Percentiles rank a stretch among this genome's conserved stretches.
Conservation (phyloP, 306 rosid species). For the Pterocarpus macrocarpus region DNA sequence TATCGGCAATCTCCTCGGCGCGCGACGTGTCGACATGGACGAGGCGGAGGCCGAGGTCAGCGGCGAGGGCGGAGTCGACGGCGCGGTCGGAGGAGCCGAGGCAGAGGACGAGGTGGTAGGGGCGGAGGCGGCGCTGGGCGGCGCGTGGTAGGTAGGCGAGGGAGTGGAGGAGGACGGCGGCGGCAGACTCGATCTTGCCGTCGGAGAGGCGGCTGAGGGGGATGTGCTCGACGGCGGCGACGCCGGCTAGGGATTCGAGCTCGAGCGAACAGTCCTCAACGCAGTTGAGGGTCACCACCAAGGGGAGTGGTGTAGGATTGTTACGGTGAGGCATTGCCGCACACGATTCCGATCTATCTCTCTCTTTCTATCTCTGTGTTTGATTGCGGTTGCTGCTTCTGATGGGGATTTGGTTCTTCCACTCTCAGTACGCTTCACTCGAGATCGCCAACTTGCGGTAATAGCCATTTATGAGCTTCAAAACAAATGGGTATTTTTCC, state of each 20-base stretch:
- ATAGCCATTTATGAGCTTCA: too few species aligned
- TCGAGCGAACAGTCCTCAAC: slow-evolving; percentile 88
- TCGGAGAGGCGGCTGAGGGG: slow-evolving; percentile 90
- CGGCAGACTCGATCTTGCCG: slow-evolving; percentile 90
- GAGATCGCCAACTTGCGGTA: too few species aligned
- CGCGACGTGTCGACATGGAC: slow-evolving; percentile 91
- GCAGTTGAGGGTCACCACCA: slow-evolving; percentile 90
- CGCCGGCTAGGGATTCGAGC: slow-evolving; percentile 78
- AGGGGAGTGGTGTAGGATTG: slow-evolving; percentile 71
- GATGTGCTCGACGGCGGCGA: slow-evolving; percentile 82
- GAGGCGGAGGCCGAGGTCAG: slow-evolving; percentile 91
- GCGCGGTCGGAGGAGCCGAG: slow-evolving; percentile 94
- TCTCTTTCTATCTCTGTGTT: background rate
- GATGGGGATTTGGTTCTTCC: too few species aligned
- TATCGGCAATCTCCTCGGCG: slow-evolving; percentile 96
- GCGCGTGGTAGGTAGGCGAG: slow-evolving; percentile 97
- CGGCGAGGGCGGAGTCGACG: slow-evolving; percentile 84
- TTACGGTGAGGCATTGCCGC: slow-evolving; percentile 77
- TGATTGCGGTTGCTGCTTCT: background rate
- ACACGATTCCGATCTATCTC: slow-evolving; percentile 57
- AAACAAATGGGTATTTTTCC: too few species aligned
- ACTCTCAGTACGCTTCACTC: background rate
- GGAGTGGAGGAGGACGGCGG: slow-evolving; percentile 91
- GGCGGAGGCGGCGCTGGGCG: slow-evolving; percentile 96
- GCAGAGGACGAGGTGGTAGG: slow-evolving; percentile 89